Evolutionary conservation across 2,329 filamentous ascomycete genomes (phyloP), one percentile per base, ranked within the genome.

Genomic region (Dactylellina sp.): DNA sequence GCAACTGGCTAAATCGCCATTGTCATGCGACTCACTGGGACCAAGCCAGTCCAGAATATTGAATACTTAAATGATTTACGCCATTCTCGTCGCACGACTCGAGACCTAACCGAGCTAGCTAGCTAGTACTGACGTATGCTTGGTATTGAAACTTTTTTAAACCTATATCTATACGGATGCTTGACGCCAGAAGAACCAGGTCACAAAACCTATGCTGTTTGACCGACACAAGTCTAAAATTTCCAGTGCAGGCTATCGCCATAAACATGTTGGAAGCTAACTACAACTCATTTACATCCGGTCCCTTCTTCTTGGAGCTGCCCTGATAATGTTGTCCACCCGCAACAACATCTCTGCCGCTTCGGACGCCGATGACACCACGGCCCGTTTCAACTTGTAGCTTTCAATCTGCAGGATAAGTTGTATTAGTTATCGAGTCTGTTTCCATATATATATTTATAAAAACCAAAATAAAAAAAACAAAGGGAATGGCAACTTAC

Each of bases 341-440:
- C 95, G 88, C 77, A 99, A 85, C 76, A 99, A 86, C 85, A 96
- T 92, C 87, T 99, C 95, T 77, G 95, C 93, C 76, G 95, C 95
- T 83, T 99, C 95, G 70, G 92, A 96, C 20, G 95, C 95, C 75
- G 93, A 97, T 60, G 91, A 96, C 57, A 99, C 95, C 62, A 99
- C 95, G n/a, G 95, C 95, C 81, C 89, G 90, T 88, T 99, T 99
- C 81, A 99, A 84, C 86, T 99, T 99, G 86, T 97, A 98, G 82
- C 92, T 96, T 84, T 99, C 95, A 77, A 99, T 90, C 77, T 75
- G 42, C n/a, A 52, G 18, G 35, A 32, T 1, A 9, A 12, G 2
- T 55, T 55, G 40, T 44, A 55, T 46, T 28, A 42, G 55, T 24
- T 22, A 32, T 22, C 18, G 22, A 9, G 55, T 16, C 14, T 40